Conservation (phyloP, 345 rosid genomes). For the Eucalyptus albens region DNA sequence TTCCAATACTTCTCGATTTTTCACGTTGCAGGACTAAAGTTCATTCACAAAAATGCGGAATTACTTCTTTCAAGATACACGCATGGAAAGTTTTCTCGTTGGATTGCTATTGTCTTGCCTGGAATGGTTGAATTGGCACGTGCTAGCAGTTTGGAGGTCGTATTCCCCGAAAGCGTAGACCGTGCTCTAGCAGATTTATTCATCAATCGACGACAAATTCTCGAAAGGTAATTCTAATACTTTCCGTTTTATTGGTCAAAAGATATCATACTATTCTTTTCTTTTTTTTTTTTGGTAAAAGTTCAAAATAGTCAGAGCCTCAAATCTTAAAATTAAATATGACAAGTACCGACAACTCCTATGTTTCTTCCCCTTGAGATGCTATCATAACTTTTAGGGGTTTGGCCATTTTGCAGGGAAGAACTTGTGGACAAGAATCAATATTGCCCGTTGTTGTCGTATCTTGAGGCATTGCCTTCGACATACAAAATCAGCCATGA, state of each 20-base stretch:
- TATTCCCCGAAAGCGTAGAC: background rate
- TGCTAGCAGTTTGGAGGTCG: conserved; percentile 14
- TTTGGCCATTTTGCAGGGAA: too few species aligned
- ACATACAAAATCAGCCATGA: too few species aligned
- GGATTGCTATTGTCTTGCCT: conserved; percentile 39
- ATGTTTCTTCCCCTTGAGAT: too few species aligned
- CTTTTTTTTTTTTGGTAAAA: too few species aligned
- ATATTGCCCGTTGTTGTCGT: too few species aligned
- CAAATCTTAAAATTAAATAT: background rate
- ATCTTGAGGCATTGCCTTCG: too few species aligned
- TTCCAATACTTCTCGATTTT: background rate
- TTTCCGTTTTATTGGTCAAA: background rate
- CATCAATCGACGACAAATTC: conserved; percentile 17
- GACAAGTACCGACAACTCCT: background rate
- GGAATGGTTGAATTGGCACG: conserved; percentile 35
- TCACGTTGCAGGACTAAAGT: conserved; percentile 15
- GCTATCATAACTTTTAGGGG: too few species aligned
- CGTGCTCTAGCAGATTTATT: conserved; percentile 1
- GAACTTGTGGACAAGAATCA: too few species aligned
- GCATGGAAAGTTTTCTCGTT: conserved; percentile 16
- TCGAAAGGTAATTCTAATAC: conserved; percentile 7
- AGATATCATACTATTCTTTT: background rate
- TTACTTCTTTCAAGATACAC: conserved; percentile 6
- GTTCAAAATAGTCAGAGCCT: too few species aligned
- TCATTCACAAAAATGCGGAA: conserved; percentile 18